A percentile compares a stretch with the other conserved stretches of the same genome.
Evolutionary conservation across 345 rosid genomes (phyloP).

Genomic region (Linum usitatissimum): DNA sequence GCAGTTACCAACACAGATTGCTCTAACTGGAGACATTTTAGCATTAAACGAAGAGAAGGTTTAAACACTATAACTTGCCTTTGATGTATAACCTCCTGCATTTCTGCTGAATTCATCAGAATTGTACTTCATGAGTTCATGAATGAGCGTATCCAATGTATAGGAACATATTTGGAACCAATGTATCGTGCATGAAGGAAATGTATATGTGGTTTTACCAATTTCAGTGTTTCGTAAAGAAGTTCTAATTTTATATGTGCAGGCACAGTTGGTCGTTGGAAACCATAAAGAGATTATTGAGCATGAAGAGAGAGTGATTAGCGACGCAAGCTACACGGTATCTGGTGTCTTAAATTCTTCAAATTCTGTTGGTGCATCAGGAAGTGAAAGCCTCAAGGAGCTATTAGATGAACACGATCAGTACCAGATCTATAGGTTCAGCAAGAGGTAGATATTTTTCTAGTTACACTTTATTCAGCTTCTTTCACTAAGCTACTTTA

Average conservation of each 20-base stretch:
- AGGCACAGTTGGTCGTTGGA: constrained; percentile 33
- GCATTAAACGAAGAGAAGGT: constrained; percentile 69
- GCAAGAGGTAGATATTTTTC: constrained; percentile 40
- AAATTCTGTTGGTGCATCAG: constrained; percentile 38
- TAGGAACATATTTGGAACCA: no score
- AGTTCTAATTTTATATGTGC: background rate
- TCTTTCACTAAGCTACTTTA: background rate
- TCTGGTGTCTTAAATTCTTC: constrained; percentile 59
- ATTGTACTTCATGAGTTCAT: no score
- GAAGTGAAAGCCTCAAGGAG: constrained; percentile 49
- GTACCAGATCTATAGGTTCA: constrained; percentile 55
- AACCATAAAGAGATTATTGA: constrained; percentile 40
- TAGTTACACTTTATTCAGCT: constrained; percentile 5
- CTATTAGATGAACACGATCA: constrained; percentile 46
- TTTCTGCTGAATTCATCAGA: background rate
- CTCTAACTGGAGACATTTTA: constrained; percentile 61
- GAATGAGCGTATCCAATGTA: no score
- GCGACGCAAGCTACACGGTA: constrained; percentile 41
- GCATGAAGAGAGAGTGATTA: constrained; percentile 35
- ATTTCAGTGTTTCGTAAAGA: background rate
- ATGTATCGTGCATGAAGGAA: no score
- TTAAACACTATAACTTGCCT: background rate
- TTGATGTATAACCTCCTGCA: background rate
- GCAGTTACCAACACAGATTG: constrained; percentile 72
- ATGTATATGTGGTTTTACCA: no score